Base-by-base conservation (phyloP, 2,329 filamentous ascomycete species). In the Aspergillus unguis region DNA sequence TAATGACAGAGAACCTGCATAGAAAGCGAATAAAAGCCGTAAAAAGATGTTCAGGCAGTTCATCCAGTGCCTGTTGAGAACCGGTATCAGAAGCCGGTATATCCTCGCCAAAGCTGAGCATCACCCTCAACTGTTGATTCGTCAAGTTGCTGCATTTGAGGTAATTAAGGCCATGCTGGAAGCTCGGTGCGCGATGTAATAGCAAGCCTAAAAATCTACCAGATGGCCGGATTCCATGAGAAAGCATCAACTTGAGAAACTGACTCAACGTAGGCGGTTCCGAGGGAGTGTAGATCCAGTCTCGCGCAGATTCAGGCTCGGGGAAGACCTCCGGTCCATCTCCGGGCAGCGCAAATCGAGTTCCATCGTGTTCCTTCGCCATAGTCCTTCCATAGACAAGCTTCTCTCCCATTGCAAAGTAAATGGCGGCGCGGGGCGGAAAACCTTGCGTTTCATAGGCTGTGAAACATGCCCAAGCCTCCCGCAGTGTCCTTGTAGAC, bases 391-490 rank as follows among this genome's bases (percentile, higher is more conserved):
- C 64, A 54, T 72, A 71, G 7, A 78, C 66, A 11, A 86, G 64
- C 58, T 84, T 85, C 54, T 78, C 74, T 27, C 81, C 76, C 75
- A 85, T 84, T 33, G 79, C 81, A 48, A 76, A 67, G 54, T 82
- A 83, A 2, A 83, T 72, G 27, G 69, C 65, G 29, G 69, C 56
- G 48, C 69, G 66, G n/a, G 68, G 61, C 7, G 64, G 65, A 33
- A 70, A 58, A 6, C 64, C 66, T 10, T 71, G 68, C 25, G 77
- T 71, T 62, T 82, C 75, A 54, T 78, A 83, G 4, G 80, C 76
- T 38, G 84, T 66, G 63, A 85, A 86, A 56, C 80, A 83, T 25
- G 83, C 82, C 84, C 84, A 86, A 5, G 84, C 83, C 69, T 86
- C 83, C 55, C 81, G 76, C 43, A 81, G 68, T 3, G 83, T 85